Conservation (phyloP, 345 rosid species). For the Ricinus communis region DNA sequence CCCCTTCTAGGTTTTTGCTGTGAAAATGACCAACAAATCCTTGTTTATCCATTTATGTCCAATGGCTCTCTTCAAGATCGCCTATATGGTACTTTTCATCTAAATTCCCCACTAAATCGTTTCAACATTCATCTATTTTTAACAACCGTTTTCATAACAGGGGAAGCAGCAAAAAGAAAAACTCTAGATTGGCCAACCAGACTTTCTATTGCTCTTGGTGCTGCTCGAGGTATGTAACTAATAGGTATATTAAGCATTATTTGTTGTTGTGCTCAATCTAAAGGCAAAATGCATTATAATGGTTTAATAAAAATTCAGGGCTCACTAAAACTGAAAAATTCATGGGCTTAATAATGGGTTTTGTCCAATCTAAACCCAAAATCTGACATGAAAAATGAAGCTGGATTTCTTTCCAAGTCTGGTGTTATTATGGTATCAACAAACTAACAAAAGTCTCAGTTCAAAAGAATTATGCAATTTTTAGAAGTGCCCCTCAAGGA, state of each 20-base stretch:
- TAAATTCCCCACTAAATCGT: not conserved
- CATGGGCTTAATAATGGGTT: no score
- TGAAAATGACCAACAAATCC: conserved; percentile 69
- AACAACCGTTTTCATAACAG: conserved; percentile 33
- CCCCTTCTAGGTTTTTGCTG: conserved; percentile 67
- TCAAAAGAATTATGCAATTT: not conserved
- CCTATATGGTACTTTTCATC: conserved; percentile 50
- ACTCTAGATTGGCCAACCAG: conserved; percentile 70
- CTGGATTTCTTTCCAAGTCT: not conserved
- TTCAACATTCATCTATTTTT: conserved; percentile 5
- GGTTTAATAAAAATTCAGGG: no score
- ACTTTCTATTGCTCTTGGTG: conserved; percentile 66
- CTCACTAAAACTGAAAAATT: no score
- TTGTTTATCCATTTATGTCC: conserved; percentile 71
- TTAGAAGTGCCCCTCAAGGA: not conserved
- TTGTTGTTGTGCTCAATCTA: not conserved
- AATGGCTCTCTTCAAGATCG: conserved; percentile 75
- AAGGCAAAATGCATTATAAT: no score
- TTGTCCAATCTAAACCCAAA: no score
- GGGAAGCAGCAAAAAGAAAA: conserved; percentile 65
- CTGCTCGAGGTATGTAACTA: conserved; percentile 56
- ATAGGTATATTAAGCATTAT: not conserved
- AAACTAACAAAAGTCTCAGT: not conserved
- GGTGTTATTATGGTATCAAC: not conserved
- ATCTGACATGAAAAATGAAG: not conserved